phyloP scores from a whole-genome alignment of 2,329 filamentous ascomycete genomes.

The Colletotrichum spinosum region DNA sequence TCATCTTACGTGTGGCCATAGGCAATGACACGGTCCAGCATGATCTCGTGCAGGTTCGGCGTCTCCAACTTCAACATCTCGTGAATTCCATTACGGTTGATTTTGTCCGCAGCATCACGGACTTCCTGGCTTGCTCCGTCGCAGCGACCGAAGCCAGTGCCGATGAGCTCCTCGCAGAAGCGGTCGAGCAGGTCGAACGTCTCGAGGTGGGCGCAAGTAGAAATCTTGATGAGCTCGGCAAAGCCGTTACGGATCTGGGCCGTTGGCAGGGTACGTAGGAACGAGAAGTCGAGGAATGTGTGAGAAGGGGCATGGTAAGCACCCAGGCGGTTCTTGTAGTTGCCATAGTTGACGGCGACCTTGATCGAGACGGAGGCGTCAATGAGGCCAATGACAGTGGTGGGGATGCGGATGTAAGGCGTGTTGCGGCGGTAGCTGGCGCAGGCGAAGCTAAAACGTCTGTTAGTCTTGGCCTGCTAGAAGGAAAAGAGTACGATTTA shows the following conservation, averaged over 20 bases:
- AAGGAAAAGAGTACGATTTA: slow-evolving; percentile 51
- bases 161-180: slow-evolving; percentile 76
- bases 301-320: slow-evolving; percentile 79
- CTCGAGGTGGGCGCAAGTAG: slow-evolving; percentile 73
- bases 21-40: slow-evolving; percentile 77
- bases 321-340: slow-evolving; percentile 80
- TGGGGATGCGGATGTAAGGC: slow-evolving; percentile 79
- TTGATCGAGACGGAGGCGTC: slow-evolving; percentile 83
- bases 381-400: slow-evolving; percentile 80
- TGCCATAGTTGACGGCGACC: slow-evolving; percentile 81
- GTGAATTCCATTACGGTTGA: slow-evolving; percentile 76
- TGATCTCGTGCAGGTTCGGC: slow-evolving; percentile 79
- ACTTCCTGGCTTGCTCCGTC: slow-evolving; percentile 68
- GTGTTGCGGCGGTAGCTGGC: slow-evolving; percentile 79
- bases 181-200: slow-evolving; percentile 77
- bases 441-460: slow-evolving; percentile 69
- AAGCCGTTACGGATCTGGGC: slow-evolving; percentile 80
- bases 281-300: slow-evolving; percentile 80
- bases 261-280: slow-evolving; percentile 74
- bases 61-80: slow-evolving; percentile 82
- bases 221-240: slow-evolving; percentile 82
- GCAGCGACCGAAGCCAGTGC: slow-evolving; percentile 71
- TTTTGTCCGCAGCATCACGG: slow-evolving; percentile 70
- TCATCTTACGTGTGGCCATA: slow-evolving; percentile 74
- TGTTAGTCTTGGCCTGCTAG: slow-evolving; percentile 20